Evolutionary conservation across 495 filamentous ascomycete genomes (phyloP).

Genomic region (Xylaria scruposa): DNA sequence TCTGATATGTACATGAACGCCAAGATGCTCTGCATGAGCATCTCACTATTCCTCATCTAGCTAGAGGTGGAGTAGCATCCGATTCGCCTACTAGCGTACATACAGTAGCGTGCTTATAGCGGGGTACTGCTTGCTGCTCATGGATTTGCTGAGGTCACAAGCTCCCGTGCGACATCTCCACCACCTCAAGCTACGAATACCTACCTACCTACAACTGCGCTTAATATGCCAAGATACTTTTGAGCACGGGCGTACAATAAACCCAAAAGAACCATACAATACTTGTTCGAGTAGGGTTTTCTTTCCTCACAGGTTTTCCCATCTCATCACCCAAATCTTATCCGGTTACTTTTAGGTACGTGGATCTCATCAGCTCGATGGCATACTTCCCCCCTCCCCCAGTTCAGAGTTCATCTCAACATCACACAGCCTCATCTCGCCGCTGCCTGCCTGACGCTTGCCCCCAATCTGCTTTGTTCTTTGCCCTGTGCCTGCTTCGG

Average conservation of each 20-base stretch:
- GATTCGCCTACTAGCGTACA: background rate
- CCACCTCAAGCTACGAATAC: background rate
- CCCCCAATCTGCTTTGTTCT: background rate
- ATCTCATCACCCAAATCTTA: background rate
- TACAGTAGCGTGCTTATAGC: background rate
- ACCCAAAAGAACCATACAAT: background rate
- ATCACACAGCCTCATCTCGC: slow-evolving; percentile 4
- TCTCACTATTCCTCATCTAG: background rate
- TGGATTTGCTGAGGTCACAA: slow-evolving; percentile 7
- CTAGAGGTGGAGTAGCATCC: background rate
- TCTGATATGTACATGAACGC: background rate
- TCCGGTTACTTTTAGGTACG: background rate
- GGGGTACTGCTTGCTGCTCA: slow-evolving; percentile 6
- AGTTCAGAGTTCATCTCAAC: background rate
- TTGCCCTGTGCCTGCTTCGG: background rate
- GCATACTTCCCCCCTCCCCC: background rate
- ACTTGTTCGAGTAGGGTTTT: background rate
- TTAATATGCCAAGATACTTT: background rate
- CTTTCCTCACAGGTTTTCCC: background rate
- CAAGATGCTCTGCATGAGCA: background rate
- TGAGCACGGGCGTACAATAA: background rate
- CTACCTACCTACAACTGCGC: background rate
- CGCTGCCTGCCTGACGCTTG: background rate
- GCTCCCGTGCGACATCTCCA: background rate
- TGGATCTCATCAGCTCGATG: background rate